Evolutionary conservation across 257 asterid species (phyloP).

Genomic region (Capsicum chinense): DNA sequence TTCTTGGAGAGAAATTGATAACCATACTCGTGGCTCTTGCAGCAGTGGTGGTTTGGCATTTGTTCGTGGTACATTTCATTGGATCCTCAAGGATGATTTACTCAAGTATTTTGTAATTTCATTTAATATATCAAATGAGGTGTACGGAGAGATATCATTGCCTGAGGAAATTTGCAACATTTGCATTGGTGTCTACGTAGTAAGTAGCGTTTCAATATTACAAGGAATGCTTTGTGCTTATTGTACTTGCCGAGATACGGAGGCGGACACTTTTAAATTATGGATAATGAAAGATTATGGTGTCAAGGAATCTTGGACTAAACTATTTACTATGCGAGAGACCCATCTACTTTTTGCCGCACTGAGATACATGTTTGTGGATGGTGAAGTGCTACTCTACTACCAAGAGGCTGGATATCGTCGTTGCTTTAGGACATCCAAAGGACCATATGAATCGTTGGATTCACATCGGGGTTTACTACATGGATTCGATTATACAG

Average conservation of each 20-base stretch:
- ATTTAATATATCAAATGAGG: background rate
- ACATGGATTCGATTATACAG: background rate
- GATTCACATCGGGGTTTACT: background rate
- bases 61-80: background rate
- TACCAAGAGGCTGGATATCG: background rate
- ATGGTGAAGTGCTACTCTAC: background rate
- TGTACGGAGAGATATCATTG: background rate
- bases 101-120: background rate
- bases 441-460: background rate
- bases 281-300: background rate
- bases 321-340: background rate
- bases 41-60: background rate
- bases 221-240: background rate
- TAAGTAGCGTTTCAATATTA: background rate
- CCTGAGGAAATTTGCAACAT: background rate
- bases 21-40: background rate
- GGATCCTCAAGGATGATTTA: background rate
- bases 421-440: background rate
- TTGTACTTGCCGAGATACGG: background rate
- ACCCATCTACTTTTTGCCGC: fast-evolving
- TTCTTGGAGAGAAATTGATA: background rate
- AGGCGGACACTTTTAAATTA: background rate
- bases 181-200: background rate
- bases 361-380: fast-evolving
- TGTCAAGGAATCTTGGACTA: background rate